Base-by-base conservation (phyloP, 2,329 filamentous ascomycete genomes). In the Epichloe sibirici region DNA sequence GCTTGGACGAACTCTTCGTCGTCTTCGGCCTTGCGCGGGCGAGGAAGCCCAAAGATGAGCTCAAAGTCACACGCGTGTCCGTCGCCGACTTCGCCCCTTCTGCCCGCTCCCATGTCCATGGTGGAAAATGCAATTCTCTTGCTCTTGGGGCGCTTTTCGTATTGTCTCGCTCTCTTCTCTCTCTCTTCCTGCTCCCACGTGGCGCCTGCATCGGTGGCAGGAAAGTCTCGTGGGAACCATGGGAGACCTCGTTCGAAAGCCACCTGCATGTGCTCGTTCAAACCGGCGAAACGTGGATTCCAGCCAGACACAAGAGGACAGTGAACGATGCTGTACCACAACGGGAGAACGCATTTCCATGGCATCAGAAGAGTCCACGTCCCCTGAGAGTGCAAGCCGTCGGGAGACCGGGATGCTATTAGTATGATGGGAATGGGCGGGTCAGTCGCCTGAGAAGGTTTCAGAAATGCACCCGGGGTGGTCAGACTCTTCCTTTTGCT, bases 1-100 rank as follows among this genome's bases (percentile, higher is more conserved):
- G 51, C 48, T 23, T 49, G 40, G 15, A 55, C 51, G 21, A 47
- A 23, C 28, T 55, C 51, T 23, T 51, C 51, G 21, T 45, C 51
- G 11, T 53, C 43, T 37, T 55, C 53, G 44, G 57, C 51, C 49
- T 53, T 31, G 7, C 34, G 52, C 6, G 60, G 51, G 25, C 51
- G 45, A 4, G 52, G 39, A 12, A 64, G 55, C 5, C 56, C 66
- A 51, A 89, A 73, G n/a, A 94, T 66, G 37, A 72, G 71, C 61
- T 89, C 84, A 77, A 89, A 95, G 62, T 95, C 88, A 67, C 88
- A 95, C 9, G 82, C 80, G 77, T 88, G 88, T 0, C 90, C 90
- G 50, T 79, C 71, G 2, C 93, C 93, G 35, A 95, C 63, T 65
- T 97, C 93, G 1, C 91, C 91, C 62, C 82, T 90, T 50, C 81